Evolutionary conservation across 257 asterid species (phyloP), one percentile per base, ranked within the genome.

Genomic region (Echium plantagineum): DNA sequence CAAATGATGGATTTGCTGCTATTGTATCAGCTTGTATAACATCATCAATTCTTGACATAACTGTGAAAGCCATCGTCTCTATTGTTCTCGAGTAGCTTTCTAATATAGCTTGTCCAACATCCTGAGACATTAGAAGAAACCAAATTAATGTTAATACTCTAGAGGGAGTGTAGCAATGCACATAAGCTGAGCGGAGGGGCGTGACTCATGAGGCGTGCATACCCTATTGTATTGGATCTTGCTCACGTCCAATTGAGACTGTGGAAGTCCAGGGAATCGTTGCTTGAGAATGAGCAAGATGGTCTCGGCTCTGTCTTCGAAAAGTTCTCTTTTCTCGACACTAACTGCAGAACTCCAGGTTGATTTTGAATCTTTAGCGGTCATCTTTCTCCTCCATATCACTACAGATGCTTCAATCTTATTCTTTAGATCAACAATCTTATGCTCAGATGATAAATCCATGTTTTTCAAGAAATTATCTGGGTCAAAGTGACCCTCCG

Each of bases 71-170:
- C 58, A 83, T 60, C 61, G 89, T 87, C 65, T 90, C 97, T 46
- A 90, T 74, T 55, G 85, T 81, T 77, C 97, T 79, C 38, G 97
- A 90, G 70, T 90, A 90, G 84, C 97, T 90, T 68, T 90, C 97
- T 19, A 87, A 74, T 52, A 90, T 66, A 7, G 94, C 94, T 0
- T 82, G 96, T 56, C 97, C 97, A 63, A 90, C 86, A 63, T 90
- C 97, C 97, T 90, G 72, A n/a, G 60, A 54, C 28, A 69, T 55
- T 60, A 69, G 63, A 28, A 56, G 72, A 19, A 57, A 1, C 13
- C 10, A 10, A 10, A 12, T 10, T 13, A 35, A 7, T 35, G 46
- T 35, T 1, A 35, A 3, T 35, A 7, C 6, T 1, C 38, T 31
- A 31, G 38, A 55, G 55, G 38, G 5, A 35, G 55, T 58, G 2